Evolutionary conservation across 2,329 filamentous ascomycete species (phyloP).

Genomic region (Aplosporella prunicola): DNA sequence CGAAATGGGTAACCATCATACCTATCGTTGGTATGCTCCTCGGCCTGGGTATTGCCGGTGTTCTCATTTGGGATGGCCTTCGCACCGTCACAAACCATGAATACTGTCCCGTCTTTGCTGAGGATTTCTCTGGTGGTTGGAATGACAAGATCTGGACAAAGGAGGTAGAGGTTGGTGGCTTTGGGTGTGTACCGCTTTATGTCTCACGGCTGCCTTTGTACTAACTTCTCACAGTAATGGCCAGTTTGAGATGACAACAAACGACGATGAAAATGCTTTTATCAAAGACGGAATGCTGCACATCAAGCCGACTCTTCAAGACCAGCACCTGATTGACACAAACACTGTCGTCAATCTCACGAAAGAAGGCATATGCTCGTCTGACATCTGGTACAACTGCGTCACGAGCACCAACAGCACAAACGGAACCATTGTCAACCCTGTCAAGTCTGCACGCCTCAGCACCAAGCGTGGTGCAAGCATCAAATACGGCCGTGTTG

Average conservation of each 20-base stretch:
- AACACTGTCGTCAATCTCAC: constrained; percentile 61
- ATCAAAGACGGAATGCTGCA: constrained; percentile 58
- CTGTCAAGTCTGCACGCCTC: constrained; percentile 68
- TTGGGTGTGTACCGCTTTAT: constrained; percentile 63
- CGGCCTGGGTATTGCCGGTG: constrained; percentile 57
- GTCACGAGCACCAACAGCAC: constrained; percentile 65
- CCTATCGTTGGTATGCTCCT: constrained; percentile 61
- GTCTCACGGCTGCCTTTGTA: background rate
- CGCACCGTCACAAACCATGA: constrained; percentile 62
- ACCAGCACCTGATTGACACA: constrained; percentile 53
- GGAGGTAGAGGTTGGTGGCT: constrained; percentile 66
- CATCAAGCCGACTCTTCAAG: constrained; percentile 64
- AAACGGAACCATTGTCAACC: constrained; percentile 67
- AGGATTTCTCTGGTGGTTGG: constrained; percentile 53
- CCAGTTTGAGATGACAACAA: constrained; percentile 70
- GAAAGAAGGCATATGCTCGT: constrained; percentile 58
- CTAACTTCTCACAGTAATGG: constrained; percentile 51
- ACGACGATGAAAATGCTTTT: constrained; percentile 63
- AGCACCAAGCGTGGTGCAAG: constrained; percentile 60
- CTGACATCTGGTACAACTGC: constrained; percentile 50
- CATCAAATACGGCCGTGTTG: constrained; percentile 73
- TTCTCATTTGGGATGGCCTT: constrained; percentile 68
- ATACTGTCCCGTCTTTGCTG: constrained; percentile 59
- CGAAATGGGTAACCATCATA: constrained; percentile 81
- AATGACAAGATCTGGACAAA: constrained; percentile 59